phyloP scores from a whole-genome alignment of 768 basidiomycete species.

The Tulasnella sp. region DNA sequence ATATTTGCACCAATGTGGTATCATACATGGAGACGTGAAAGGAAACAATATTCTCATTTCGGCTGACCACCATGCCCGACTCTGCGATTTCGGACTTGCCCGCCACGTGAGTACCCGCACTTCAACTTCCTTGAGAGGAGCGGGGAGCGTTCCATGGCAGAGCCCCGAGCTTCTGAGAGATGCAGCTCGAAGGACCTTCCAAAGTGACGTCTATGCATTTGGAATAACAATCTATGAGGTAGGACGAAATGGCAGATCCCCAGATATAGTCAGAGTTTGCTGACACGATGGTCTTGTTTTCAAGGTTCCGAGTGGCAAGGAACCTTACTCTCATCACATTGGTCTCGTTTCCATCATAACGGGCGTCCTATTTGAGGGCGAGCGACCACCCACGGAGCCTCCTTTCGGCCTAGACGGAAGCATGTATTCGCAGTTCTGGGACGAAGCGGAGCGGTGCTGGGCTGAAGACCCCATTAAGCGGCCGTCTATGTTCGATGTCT shows the following conservation, averaged over 20 bases:
- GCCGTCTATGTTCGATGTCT: too few species aligned
- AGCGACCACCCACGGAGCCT: not conserved
- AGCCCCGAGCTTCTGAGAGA: not conserved
- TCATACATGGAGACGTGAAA: constrained; percentile 24
- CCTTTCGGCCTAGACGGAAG: not conserved
- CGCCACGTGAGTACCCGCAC: not conserved
- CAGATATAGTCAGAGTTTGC: not conserved
- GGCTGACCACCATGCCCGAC: not conserved
- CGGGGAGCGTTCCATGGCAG: constrained; percentile 1
- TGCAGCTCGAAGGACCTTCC: not conserved
- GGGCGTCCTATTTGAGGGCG: not conserved
- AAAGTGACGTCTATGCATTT: constrained; percentile 14
- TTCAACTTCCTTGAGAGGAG: not conserved
- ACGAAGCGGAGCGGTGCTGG: not conserved
- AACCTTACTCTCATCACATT: not conserved
- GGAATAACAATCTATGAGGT: constrained; percentile 8
- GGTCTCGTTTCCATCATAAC: not conserved
- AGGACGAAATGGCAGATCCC: not conserved
- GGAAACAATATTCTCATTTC: not conserved
- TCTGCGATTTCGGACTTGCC: constrained; percentile 21
- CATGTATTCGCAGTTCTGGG: not conserved
- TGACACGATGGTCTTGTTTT: not conserved
- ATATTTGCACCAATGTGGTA: not conserved
- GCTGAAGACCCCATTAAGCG: not conserved
- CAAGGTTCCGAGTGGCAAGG: not conserved